phyloP scores from a whole-genome alignment of 306 rosid genomes.

The Vigna trinervia region DNA sequence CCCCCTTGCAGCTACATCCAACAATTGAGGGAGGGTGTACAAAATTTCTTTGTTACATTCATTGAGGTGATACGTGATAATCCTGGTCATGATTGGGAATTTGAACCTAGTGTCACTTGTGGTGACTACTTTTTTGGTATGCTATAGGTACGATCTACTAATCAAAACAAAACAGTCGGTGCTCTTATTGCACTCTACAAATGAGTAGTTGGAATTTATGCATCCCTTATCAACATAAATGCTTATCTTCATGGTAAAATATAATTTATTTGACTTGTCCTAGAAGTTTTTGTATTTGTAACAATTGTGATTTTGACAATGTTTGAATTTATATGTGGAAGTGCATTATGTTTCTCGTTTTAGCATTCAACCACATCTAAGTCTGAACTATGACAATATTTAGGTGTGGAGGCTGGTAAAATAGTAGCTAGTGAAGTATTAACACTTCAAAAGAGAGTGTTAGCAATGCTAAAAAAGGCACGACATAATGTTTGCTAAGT shows the following conservation, averaged over 20 bases:
- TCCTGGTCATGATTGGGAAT: slow-evolving; percentile 99
- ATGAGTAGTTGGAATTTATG: slow-evolving; percentile 96
- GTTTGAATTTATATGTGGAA: not conserved
- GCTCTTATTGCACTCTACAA: slow-evolving; percentile 93
- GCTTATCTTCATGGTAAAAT: slow-evolving; percentile 93
- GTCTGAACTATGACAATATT: slow-evolving; percentile 33
- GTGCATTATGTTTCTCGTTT: not conserved
- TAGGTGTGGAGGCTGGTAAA: slow-evolving; percentile 97
- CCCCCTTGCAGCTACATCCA: slow-evolving; percentile 79
- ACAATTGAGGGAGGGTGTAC: slow-evolving; percentile 98
- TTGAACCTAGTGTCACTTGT: slow-evolving; percentile 98
- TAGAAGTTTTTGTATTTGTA: slow-evolving; percentile 4
- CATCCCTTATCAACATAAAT: slow-evolving; percentile 83
- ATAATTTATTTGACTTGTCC: slow-evolving; percentile 13
- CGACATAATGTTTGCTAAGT: slow-evolving; percentile 53
- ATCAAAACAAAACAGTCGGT: slow-evolving; percentile 67
- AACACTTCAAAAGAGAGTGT: slow-evolving; percentile 92
- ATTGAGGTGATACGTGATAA: slow-evolving; percentile 96
- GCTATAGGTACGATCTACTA: slow-evolving; percentile 76
- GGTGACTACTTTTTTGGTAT: slow-evolving; percentile 99
- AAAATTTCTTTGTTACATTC: slow-evolving; percentile 94
- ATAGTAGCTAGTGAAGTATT: slow-evolving; percentile 91
- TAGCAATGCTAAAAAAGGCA: slow-evolving; percentile 85
- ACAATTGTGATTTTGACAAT: not conserved
- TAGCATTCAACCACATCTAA: slow-evolving; percentile 10